Base-by-base conservation (phyloP, 441 rosid genomes). In the Erodium texanum region DNA sequence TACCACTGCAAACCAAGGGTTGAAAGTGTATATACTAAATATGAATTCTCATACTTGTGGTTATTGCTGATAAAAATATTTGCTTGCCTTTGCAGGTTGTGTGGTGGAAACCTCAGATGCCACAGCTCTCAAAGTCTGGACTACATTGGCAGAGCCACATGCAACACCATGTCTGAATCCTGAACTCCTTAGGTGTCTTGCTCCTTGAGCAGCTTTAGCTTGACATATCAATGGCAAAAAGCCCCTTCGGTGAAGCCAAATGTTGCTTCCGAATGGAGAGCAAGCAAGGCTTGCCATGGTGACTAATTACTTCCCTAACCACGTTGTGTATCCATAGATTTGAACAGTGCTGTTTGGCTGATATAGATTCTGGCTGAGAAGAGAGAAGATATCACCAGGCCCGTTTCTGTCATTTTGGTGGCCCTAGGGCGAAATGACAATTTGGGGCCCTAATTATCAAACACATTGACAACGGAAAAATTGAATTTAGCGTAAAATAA, bases 1-100 rank as follows among this genome's bases (percentile, higher is more conserved):
- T n/a, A n/a, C n/a, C 19, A 23, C 0, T 11, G 1, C 15, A 41
- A 12, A 10, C 11, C 45, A 38, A 7, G 29, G 29, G 29, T 27
- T 38, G 45, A 38, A 38, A 38, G 1, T 38, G 6, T 38, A 38
- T 4, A 7, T 38, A 7, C 1, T 7, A 2, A 38, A 1, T 38
- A 9, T 38, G 10, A 38, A 7, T 38, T 38, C 9, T 38, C 11
- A 7, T 38, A 38, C 45, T 38, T 27, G 45, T 38, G 45, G 11
- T 38, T 38, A 38, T 10, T 38, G 11, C 45, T 38, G 11, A 11
- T 38, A 38, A 38, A 38, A 2, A n/a, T 41, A 20, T 12, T 62
- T 67, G 4, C 64, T 65, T 63, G 73, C 84, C 83, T 79, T 66
- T 3, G 58, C 58, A 50, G 67, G 19, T 58, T 70, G 72, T 4